Percentiles rank a stretch among this genome's conserved stretches.
These are phyloP conservation scores for Pythium phragmiticola DNA, from an alignment of 352 stramenopile genomes.

Conservation along the genomic window DNA sequence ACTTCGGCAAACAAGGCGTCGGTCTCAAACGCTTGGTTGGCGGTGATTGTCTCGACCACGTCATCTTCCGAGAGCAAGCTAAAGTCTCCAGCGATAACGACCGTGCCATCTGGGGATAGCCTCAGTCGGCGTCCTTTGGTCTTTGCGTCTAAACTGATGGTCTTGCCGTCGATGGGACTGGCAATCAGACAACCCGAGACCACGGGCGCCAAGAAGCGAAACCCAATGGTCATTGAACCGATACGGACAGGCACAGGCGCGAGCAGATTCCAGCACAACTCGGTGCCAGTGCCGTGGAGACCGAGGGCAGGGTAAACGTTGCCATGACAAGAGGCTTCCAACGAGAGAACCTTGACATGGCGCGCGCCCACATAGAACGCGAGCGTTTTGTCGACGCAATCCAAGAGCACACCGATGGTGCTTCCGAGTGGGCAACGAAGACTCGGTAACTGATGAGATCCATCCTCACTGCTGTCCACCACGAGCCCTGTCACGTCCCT, in stretches of 20 bases:
- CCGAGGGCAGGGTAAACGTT: conserved; percentile 60
- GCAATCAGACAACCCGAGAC: conserved; percentile 68
- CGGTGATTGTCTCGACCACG: conserved; percentile 56
- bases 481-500: conserved; percentile 29
- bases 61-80: conserved; percentile 33
- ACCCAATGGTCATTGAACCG: conserved; percentile 45
- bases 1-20: conserved; percentile 62
- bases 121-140: conserved; percentile 51
- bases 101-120: conserved; percentile 47
- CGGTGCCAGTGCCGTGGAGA: conserved; percentile 37
- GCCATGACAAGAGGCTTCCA: conserved; percentile 26
- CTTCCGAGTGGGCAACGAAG: conserved; percentile 38
- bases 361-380: conserved; percentile 56
- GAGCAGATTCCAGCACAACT: conserved; percentile 66
- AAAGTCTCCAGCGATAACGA: conserved; percentile 54
- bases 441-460: neutral
- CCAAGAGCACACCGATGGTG: conserved; percentile 55
- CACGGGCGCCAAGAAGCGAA: conserved; percentile 56
- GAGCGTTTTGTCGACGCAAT: conserved; percentile 62
- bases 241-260: conserved; percentile 58
- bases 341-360: conserved; percentile 31
- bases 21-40: conserved; percentile 49
- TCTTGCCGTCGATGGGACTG: conserved; percentile 51
- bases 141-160: conserved; percentile 63
- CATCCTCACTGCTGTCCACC: neutral